Evolutionary conservation across 495 filamentous ascomycete genomes (phyloP), one percentile per base, ranked within the genome.

Genomic region (Astrocystis sublimbata): DNA sequence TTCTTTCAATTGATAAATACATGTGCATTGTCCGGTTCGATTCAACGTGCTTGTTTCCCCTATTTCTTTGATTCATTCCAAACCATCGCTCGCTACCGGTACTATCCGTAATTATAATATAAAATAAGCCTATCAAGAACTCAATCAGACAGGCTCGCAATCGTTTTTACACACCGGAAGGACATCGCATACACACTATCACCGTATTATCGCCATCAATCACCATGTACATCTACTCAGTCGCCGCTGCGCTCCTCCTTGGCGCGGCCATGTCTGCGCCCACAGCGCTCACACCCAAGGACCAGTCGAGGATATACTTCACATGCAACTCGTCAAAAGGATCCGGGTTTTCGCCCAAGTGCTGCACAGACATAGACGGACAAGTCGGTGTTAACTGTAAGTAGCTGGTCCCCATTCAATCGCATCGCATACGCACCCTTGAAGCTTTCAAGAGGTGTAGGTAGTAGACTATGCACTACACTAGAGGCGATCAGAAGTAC

Each of bases 361-460:
- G 70, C 56, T 72, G 70, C 58, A 68, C 57, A 47, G 58, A 66
- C 49, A 65, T 72, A 17, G 55, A 72, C 36, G 70, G 70, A 15
- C 70, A 72, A 19, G 42, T 72, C 15, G 70, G 70, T 19, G 43
- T 55, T 30, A 72, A 72, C n/a, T 72, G 70, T 72, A 58, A 64
- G 70, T 45, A 24, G 40, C 24, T 23, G 3, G n/a, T 33, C 24
- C 26, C 13, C 26, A n/a, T 49, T 6, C 6, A 45, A 45, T 13
- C 42, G 2, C n/a, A 43, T 43, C 8, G 21, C 24, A 5, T 13
- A 28, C 24, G 24, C n/a, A 17, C 43, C 8, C 24, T 15, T n/a
- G n/a, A n/a, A 30, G 45, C 23, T 21, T 8, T 1, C 43, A 24
- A 15, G 12, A 23, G 0, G 12, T 28, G 23, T 5, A n/a, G n/a